Conservation (phyloP, 345 rosid species). For the Psidium guajava region DNA sequence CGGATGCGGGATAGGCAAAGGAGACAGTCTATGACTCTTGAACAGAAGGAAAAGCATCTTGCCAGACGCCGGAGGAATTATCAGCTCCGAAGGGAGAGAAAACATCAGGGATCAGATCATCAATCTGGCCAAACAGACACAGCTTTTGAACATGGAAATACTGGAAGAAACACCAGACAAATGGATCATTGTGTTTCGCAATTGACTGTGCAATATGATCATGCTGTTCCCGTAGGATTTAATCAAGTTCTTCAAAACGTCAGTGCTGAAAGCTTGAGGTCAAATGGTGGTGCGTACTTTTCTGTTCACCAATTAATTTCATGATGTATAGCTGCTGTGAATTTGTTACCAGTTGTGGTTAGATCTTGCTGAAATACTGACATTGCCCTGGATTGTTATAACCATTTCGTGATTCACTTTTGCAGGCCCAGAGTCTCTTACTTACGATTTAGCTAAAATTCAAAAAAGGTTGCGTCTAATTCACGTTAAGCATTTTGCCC, state of each 20-base stretch:
- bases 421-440: slow-evolving; percentile 53
- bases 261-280: slow-evolving; percentile 7
- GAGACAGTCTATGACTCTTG: slow-evolving; percentile 78
- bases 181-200: slow-evolving; percentile 18
- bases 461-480: slow-evolving; percentile 49
- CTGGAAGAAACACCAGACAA: slow-evolving; percentile 4
- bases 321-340: not conserved
- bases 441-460: slow-evolving; percentile 31
- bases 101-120: slow-evolving; percentile 21
- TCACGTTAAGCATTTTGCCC: slow-evolving; percentile 70
- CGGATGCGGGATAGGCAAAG: slow-evolving; percentile 79
- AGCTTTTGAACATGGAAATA: slow-evolving; percentile 4
- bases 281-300: slow-evolving; percentile 41
- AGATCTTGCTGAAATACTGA: not conserved
- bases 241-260: slow-evolving; percentile 9
- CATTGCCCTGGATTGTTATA: not conserved
- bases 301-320: not conserved
- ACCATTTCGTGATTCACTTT: not conserved
- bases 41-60: slow-evolving; percentile 82
- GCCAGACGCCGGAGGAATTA: slow-evolving; percentile 87
- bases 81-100: slow-evolving; percentile 63
- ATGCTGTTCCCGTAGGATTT: slow-evolving; percentile 7
- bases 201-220: slow-evolving; percentile 4
- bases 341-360: not conserved
- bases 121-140: slow-evolving; percentile 13